Percentiles rank a stretch among this genome's conserved stretches.
These are phyloP conservation scores for Rhexocercosporidium sp. DNA, from an alignment of 2,329 filamentous ascomycete genomes.

Conservation along the genomic window DNA sequence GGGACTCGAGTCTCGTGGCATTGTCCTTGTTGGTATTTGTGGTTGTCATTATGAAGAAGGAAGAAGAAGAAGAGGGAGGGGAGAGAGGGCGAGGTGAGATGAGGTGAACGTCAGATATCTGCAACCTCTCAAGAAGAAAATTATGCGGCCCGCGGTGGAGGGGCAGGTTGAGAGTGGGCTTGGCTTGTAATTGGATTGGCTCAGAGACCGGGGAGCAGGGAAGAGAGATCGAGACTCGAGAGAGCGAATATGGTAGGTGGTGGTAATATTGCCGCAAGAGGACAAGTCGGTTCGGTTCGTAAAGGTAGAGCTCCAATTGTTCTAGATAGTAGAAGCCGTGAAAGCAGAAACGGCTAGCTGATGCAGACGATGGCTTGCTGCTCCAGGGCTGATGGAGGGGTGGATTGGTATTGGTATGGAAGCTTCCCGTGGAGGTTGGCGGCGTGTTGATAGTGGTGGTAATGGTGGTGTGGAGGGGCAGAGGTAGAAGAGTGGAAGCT, in stretches of 20 bases:
- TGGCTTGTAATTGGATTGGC: not conserved
- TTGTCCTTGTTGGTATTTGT: slow-evolving; percentile 28
- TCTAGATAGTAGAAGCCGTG: not conserved
- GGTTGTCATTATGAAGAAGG: slow-evolving; percentile 40
- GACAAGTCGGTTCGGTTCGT: not conserved
- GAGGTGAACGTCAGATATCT: slow-evolving; percentile 18
- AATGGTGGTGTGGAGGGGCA: not conserved
- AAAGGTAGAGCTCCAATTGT: too few relatives aligned
- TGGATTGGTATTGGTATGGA: too few relatives aligned
- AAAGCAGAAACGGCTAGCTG: not conserved
- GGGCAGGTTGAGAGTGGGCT: not conserved
- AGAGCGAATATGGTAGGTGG: slow-evolving; percentile 20
- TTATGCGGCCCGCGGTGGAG: not conserved
- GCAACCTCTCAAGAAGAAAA: not conserved
- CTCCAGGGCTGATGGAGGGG: too few relatives aligned
- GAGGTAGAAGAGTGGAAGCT: too few relatives aligned
- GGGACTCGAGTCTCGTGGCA: slow-evolving; percentile 42
- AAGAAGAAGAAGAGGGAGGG: slow-evolving; percentile 33
- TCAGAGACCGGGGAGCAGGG: slow-evolving; percentile 6
- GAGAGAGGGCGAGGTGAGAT: slow-evolving; percentile 23
- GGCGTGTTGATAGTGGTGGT: not conserved
- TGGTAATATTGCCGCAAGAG: slow-evolving; percentile 11
- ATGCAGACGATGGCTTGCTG: not conserved
- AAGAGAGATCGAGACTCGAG: slow-evolving; percentile 9
- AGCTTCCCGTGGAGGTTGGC: too few relatives aligned